phyloP scores from a whole-genome alignment of 352 stramenopile genomes.

The Phytophthora melonis region DNA sequence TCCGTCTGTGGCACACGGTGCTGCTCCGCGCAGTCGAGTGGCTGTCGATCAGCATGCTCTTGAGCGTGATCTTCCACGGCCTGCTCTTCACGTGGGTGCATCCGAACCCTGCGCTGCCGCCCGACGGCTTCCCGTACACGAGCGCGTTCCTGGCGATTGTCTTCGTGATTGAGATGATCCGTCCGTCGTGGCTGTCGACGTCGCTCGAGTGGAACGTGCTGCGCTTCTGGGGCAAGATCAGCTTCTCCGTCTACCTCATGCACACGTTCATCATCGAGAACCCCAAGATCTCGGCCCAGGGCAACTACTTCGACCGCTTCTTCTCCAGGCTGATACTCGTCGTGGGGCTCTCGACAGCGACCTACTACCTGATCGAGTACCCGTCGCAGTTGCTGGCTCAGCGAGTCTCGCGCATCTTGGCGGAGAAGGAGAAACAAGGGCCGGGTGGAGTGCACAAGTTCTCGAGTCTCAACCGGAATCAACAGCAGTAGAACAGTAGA shows the following conservation, averaged over 20 bases:
- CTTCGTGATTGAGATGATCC: slow-evolving; percentile 36
- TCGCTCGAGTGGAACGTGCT: slow-evolving; percentile 36
- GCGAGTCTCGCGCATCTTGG: slow-evolving; percentile 21
- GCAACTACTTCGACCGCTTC: slow-evolving; percentile 46
- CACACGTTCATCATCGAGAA: slow-evolving; percentile 36
- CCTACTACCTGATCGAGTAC: slow-evolving; percentile 57
- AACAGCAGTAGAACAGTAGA: neutral
- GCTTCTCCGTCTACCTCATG: slow-evolving; percentile 38
- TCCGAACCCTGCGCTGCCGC: slow-evolving; percentile 25
- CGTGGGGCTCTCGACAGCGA: slow-evolving; percentile 33
- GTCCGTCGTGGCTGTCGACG: slow-evolving; percentile 31
- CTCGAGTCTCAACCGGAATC: slow-evolving; percentile 9
- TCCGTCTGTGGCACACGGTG: slow-evolving; percentile 22
- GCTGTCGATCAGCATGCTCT: slow-evolving; percentile 28
- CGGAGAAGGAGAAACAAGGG: slow-evolving; percentile 21
- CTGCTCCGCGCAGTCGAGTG: slow-evolving; percentile 34
- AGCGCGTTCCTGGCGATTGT: slow-evolving; percentile 33
- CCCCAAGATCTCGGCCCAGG: slow-evolving; percentile 9
- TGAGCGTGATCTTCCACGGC: slow-evolving; percentile 40
- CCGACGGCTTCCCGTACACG: slow-evolving; percentile 29
- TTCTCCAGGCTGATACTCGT: slow-evolving; percentile 43
- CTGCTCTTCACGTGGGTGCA: slow-evolving; percentile 37
- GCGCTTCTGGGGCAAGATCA: slow-evolving; percentile 38
- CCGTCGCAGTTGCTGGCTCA: slow-evolving; percentile 50
- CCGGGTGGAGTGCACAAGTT: neutral